Percentiles rank a stretch among this genome's conserved stretches.
phyloP scores from a whole-genome alignment of 352 stramenopile genomes.

The Pythium sp. region DNA sequence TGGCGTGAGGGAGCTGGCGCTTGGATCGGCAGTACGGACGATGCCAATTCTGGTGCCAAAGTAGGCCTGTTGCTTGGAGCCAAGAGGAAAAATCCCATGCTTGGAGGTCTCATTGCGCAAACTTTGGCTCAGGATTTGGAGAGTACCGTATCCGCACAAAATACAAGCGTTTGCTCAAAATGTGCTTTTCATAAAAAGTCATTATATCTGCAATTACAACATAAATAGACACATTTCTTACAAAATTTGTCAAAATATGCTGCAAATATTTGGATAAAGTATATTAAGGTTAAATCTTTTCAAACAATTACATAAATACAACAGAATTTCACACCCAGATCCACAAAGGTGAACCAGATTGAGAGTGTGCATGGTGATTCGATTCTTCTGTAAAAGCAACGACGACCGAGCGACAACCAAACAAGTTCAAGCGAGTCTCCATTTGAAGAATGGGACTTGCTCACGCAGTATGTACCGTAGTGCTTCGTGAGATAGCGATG shows the following conservation, averaged over 20 bases:
- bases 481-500: not conserved
- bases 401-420: not conserved
- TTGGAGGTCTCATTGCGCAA: slow-evolving; percentile 7
- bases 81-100: slow-evolving; percentile 13
- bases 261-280: not conserved
- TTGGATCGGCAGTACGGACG: not conserved
- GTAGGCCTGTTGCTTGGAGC: slow-evolving; percentile 5
- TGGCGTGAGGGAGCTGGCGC: not conserved
- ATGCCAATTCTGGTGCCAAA: not conserved
- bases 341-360: not conserved
- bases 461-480: not conserved
- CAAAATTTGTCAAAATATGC: not conserved
- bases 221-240: not conserved
- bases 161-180: not conserved
- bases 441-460: not conserved
- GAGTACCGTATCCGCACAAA: not conserved
- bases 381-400: not conserved
- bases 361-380: not conserved
- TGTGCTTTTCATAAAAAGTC: not conserved
- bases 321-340: not conserved
- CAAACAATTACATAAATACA: not conserved
- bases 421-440: not conserved
- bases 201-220: not conserved
- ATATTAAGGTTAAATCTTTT: not conserved
- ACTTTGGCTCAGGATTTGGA: not conserved